Evolutionary conservation across 2,329 filamentous ascomycete genomes (phyloP), one percentile per base, ranked within the genome.

Genomic region (Xylaria sp.): DNA sequence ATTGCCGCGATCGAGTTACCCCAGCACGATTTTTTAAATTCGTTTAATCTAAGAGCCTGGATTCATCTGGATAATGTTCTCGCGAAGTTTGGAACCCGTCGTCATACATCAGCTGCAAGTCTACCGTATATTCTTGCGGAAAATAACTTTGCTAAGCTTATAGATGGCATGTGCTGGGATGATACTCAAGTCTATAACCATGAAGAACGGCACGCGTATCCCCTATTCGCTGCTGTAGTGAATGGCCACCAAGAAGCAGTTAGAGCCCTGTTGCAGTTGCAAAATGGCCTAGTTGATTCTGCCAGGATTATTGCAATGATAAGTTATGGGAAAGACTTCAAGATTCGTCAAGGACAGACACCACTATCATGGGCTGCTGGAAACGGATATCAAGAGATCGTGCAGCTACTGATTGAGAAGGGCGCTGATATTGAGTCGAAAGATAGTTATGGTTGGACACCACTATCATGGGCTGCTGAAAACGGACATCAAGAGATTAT

Each of bases 91-190:
- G 29, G n/a, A 29, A 69, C 23, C 5, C 37, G 5, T 16, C 58
- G 58, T 37, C 27, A 69, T 47, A 60, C n/a, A 54, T 27, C 3
- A 32, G 0, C 27, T 63, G 42, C 37, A 50, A 66, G 25, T 51
- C 16, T 69, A n/a, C n/a, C 16, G 10, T 69, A 69, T 1, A 69
- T 69, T 51, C 48, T 66, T 42, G 63, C 63, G 4, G 53, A 69
- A 3, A 63, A 66, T 12, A 60, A 63, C 42, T 51, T 66, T 4
- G 53, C 54, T 37, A 57, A 29, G 10, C 59, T 69, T 10, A 66
- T 69, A 63, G 12, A 60, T 8, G 40, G 10, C 29, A 40, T 44
- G 29, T 44, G 8, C 54, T 13, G 5, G 2, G 0, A 66, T 21
- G 40, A 60, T 13, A 21, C 21, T 12, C 4, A 55, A 44, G 23